A percentile compares a stretch with the other conserved stretches of the same genome.
phyloP scores from a whole-genome alignment of 2,329 filamentous ascomycete genomes.

The Aspergillus intermedius region DNA sequence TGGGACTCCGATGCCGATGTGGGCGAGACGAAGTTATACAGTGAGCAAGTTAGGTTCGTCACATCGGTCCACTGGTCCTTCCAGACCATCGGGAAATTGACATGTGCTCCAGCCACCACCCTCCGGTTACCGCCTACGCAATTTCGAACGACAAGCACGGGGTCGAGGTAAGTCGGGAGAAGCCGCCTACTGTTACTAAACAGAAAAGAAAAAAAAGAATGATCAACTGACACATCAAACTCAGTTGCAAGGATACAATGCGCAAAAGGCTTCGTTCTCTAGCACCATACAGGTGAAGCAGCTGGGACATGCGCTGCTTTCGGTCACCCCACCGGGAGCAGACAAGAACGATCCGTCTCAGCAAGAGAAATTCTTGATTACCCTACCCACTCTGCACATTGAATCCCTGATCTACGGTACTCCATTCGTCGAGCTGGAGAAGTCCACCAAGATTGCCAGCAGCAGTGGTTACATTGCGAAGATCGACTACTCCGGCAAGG shows the following conservation, averaged over 20 bases:
- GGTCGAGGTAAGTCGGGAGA: conserved; percentile 46
- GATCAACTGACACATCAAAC: neutral
- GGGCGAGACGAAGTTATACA: conserved; percentile 78
- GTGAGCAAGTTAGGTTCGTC: conserved; percentile 75
- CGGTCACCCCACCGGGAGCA: conserved; percentile 53
- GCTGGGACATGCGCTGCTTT: conserved; percentile 79
- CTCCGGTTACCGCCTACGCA: conserved; percentile 87
- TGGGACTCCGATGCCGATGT: conserved; percentile 67
- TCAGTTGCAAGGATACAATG: conserved; percentile 74
- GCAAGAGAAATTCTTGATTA: conserved; percentile 76
- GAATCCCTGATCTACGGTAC: conserved; percentile 70
- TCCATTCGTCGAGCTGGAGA: conserved; percentile 87
- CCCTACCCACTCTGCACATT: conserved; percentile 83
- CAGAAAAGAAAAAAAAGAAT: neutral
- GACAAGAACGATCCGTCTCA: conserved; percentile 36
- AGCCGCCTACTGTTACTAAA: neutral
- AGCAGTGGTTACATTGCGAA: conserved; percentile 80
- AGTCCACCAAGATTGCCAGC: conserved; percentile 75
- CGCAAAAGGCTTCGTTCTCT: conserved; percentile 90
- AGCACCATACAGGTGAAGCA: conserved; percentile 93
- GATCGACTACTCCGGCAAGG: conserved; percentile 88
- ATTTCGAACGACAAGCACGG: conserved; percentile 83
- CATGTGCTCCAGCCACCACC: conserved; percentile 62
- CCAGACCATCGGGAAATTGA: neutral
- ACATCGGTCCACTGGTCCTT: neutral